Evolutionary conservation across 2,329 filamentous ascomycete species (phyloP), one percentile per base, ranked within the genome.

Genomic region (Pestalotiopsis sp.): DNA sequence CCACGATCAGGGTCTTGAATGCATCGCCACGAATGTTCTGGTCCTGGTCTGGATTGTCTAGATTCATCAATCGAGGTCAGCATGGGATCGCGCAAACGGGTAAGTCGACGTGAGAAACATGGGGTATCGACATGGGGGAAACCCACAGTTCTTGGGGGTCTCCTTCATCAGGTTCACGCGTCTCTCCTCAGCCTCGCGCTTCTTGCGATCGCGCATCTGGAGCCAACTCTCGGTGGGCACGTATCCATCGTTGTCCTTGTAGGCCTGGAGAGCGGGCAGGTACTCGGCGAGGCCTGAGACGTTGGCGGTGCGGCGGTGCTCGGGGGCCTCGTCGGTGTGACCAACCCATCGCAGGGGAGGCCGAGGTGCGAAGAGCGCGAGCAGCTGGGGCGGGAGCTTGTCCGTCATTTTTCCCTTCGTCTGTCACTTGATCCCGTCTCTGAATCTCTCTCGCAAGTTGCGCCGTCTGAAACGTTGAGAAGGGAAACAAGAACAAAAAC

Each of bases 1-100:
- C 92, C 66, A 98, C 92, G 75, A 99, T 97, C 64, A 99, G 85
- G 14, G 96, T 99, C 82, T 93, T 97, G 85, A 96, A 98, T 1
- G 95, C 92, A 82, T 98, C 94, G 67, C 96, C 95, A 71, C 94
- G 89, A 72, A 97, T 91, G 74, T 98, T 96, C 13, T 92, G 88
- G 76, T 99, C 96, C 48, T 96, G 90, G 26, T 85, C 83, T 6
- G 96, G 95, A 71, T 95, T 92, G 80, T 92, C 94, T 94, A 35
- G 4, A 44, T 38, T 22, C 74, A 71, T 64, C 69, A n/a, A 39
- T n/a, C 14, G 17, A 22, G 44, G 68, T 74, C 66, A 76, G 70
- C 60, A 64, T 38, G 22, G 0, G 30, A 17, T 30, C 2, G 55
- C 22, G 44, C 7, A 58, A n/a, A 20, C 39, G 39, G 22, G 1